A percentile compares a stretch with the other conserved stretches of the same genome.
phyloP scores from a whole-genome alignment of 2,329 filamentous ascomycete genomes.

The Xylaria digitata region DNA sequence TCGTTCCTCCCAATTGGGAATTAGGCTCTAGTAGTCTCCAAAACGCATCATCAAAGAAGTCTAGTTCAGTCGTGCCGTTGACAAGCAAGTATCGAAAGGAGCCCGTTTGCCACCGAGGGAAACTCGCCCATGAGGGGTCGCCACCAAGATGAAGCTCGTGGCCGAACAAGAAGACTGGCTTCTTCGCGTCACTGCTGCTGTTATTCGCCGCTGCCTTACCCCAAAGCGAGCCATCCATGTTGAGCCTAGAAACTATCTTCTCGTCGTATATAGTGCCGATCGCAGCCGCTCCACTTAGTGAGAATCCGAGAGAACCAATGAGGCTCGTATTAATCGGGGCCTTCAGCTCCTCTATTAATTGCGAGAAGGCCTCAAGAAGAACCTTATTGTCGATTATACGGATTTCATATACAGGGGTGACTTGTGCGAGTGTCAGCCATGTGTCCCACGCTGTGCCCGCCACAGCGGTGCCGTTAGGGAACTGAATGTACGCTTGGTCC shows the following conservation, averaged over 20 bases:
- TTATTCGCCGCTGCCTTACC: slow-evolving; percentile 29
- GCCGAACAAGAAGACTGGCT: slow-evolving; percentile 42
- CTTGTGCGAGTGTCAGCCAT: slow-evolving; percentile 5
- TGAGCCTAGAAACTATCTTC: slow-evolving; percentile 37
- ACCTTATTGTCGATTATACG: slow-evolving; percentile 38
- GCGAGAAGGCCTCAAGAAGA: slow-evolving; percentile 39
- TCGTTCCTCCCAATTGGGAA: slow-evolving; percentile 22
- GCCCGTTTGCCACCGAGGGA: slow-evolving; percentile 39
- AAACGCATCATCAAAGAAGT: slow-evolving; percentile 44
- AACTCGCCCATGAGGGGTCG: slow-evolving; percentile 36
- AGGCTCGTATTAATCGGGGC: slow-evolving; percentile 38
- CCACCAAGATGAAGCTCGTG: slow-evolving; percentile 36
- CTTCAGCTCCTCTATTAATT: slow-evolving; percentile 30
- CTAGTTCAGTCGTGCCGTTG: slow-evolving; percentile 39
- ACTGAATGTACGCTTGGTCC: slow-evolving; percentile 47
- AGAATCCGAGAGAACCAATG: slow-evolving; percentile 40
- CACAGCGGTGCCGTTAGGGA: slow-evolving; percentile 46
- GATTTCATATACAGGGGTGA: slow-evolving; percentile 31
- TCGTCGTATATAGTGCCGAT: slow-evolving; percentile 32
- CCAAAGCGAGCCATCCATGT: slow-evolving; percentile 41
- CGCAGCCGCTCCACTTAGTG: slow-evolving; percentile 40
- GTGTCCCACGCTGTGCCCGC: slow-evolving; percentile 37
- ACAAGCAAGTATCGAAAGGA: slow-evolving; percentile 39
- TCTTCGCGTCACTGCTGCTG: slow-evolving; percentile 38
- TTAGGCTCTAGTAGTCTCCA: slow-evolving; percentile 37